Percentiles rank a stretch among this genome's conserved stretches.
Evolutionary conservation across 1,139 yeast species (phyloP).

Genomic region (Diutina siamensis): DNA sequence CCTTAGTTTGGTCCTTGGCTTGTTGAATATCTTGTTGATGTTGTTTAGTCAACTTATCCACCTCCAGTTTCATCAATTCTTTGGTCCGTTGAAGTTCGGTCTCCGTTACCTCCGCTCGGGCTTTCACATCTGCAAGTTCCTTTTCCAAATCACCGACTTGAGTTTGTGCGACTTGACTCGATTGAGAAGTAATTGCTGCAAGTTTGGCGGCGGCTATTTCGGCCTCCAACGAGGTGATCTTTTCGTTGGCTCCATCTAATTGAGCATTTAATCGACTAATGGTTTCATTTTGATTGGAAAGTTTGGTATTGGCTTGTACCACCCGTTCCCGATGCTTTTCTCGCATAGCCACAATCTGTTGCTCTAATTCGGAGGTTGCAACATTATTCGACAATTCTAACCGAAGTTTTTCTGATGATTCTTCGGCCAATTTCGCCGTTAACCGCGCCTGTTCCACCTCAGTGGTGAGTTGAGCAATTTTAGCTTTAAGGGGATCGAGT

Average conservation of each 20-base stretch:
- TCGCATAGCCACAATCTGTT: background rate
- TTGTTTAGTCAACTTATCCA: background rate
- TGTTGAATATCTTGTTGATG: background rate
- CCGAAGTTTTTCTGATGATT: background rate
- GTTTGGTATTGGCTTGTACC: slow-evolving; percentile 1
- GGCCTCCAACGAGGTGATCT: background rate
- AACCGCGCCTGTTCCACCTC: background rate
- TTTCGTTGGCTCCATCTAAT: background rate
- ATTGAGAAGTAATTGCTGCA: background rate
- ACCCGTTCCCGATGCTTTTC: slow-evolving; percentile 1
- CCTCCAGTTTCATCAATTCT: background rate
- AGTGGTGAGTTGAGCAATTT: background rate
- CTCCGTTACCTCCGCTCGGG: slow-evolving; percentile 9
- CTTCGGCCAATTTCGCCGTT: background rate
- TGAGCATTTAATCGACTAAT: background rate
- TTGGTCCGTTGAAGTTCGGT: slow-evolving; percentile 6
- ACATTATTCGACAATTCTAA: background rate
- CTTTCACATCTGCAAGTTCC: no score
- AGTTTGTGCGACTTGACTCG: background rate
- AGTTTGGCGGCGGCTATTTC: background rate
- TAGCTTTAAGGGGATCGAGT: background rate
- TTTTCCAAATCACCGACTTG: no score
- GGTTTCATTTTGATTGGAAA: background rate
- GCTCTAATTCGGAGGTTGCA: background rate
- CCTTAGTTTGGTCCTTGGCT: background rate